These are phyloP conservation scores for Aspergillus incahuasiensis DNA, from an alignment of 495 filamentous ascomycete genomes.

Conservation along the genomic window DNA sequence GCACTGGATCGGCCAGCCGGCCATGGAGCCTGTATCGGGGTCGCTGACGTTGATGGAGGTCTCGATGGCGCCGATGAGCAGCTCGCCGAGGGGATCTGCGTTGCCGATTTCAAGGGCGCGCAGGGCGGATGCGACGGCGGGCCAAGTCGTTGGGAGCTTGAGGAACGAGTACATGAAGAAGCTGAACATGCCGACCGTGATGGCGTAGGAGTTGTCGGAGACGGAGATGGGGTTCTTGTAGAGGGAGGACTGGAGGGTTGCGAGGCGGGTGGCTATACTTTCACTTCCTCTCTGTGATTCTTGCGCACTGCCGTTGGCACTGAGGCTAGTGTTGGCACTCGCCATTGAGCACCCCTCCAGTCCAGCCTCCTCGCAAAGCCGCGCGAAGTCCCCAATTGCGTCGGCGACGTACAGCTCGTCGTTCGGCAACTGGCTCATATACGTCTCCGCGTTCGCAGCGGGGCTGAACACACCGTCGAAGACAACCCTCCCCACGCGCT, in stretches of 20 bases:
- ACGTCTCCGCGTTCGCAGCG: not conserved
- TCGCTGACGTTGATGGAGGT: not conserved
- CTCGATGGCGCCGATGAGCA: not conserved
- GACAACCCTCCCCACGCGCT: constrained; percentile 3
- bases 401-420: constrained; percentile 1
- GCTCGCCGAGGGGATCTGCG: not conserved
- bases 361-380: not conserved
- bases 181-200: constrained; percentile 2
- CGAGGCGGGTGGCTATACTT: not conserved
- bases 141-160: constrained; percentile 4
- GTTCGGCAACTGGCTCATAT: constrained; percentile 4
- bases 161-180: constrained; percentile 9
- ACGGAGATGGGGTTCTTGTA: not conserved
- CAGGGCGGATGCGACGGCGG: not conserved
- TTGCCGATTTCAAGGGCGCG: not conserved
- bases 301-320: too few species aligned
- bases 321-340: too few species aligned
- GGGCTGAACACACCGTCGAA: constrained; percentile 6
- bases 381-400: not conserved
- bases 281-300: not conserved
- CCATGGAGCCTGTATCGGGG: not conserved
- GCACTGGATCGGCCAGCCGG: constrained; percentile 10
- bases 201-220: not conserved
- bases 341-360: not conserved
- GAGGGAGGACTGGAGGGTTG: not conserved